A percentile compares a stretch with the other conserved stretches of the same genome.
These are phyloP conservation scores for Vitis rotundifolia DNA, from an alignment of 164 flowering plant species.

Conservation along the genomic window DNA sequence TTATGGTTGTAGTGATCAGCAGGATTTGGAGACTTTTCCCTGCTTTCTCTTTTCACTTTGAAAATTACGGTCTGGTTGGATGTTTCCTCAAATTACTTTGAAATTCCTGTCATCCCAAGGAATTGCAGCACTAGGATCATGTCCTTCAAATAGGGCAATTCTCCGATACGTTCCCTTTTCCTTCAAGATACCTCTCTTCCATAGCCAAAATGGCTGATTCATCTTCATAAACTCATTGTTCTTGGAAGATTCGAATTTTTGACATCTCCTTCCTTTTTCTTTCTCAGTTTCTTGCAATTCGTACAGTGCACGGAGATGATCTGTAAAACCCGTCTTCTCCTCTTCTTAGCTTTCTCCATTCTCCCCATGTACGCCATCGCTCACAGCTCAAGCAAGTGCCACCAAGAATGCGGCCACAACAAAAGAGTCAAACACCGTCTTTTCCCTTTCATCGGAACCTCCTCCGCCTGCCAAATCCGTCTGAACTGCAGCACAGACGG, in stretches of 20 bases:
- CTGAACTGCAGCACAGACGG: slow-evolving; percentile 42
- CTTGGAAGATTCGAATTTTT: too few species aligned
- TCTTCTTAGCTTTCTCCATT: slow-evolving; percentile 4
- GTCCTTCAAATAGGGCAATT: neutral
- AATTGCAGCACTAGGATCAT: too few species aligned
- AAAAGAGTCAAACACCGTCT: slow-evolving; percentile 15
- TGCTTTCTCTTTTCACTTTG: too few species aligned
- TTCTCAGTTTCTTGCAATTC: neutral
- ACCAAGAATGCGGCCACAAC: slow-evolving; percentile 32
- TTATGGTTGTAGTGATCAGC: neutral
- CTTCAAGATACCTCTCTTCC: neutral
- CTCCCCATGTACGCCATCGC: neutral
- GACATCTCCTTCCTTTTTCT: neutral
- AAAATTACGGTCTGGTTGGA: too few species aligned
- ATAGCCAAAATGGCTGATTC: neutral
- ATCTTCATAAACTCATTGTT: neutral
- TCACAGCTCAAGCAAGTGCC: slow-evolving; percentile 24
- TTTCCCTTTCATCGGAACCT: slow-evolving; percentile 72
- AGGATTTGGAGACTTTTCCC: too few species aligned
- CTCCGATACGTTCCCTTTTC: neutral
- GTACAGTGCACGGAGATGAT: neutral
- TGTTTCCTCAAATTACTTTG: neutral
- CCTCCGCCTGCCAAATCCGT: slow-evolving; percentile 56
- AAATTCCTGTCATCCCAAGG: neutral
- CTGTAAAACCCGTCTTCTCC: neutral